Percentiles rank a stretch among this genome's conserved stretches.
phyloP scores from a whole-genome alignment of 1,284 basidiomycete species.

The Ustilago hordei region DNA sequence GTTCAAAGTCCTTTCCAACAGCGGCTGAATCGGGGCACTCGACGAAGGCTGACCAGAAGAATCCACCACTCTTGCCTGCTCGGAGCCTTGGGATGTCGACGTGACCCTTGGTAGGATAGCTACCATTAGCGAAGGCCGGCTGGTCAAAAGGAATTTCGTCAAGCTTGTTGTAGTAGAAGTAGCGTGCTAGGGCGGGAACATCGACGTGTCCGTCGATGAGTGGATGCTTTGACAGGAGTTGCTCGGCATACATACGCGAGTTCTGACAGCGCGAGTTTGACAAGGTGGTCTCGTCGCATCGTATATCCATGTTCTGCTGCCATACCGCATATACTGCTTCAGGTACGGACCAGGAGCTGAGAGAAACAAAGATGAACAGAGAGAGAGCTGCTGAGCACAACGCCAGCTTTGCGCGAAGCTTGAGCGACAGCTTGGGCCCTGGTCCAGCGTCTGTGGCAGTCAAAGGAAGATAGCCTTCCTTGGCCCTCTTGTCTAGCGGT shows the following conservation, averaged over 20 bases:
- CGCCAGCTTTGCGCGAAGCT: background rate
- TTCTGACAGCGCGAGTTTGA: conserved; percentile 21
- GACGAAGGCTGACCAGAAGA: conserved; percentile 56
- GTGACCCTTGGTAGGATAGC: conserved; percentile 27
- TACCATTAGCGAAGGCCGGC: conserved; percentile 27
- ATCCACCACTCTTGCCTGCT: conserved; percentile 43
- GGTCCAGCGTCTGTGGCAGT: background rate
- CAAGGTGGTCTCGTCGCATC: background rate
- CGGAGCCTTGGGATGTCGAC: conserved; percentile 54
- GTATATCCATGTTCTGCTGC: conserved; percentile 12
- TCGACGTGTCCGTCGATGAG: conserved; percentile 57
- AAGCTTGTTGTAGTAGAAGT: conserved; percentile 43
- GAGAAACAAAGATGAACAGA: conserved; percentile 1
- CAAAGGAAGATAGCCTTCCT: conserved; percentile 14
- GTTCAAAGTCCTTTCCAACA: conserved; percentile 41
- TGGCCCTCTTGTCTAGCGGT: conserved; percentile 4
- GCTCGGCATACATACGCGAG: conserved; percentile 22
- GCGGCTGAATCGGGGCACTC: conserved; percentile 32
- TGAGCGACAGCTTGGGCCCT: background rate
- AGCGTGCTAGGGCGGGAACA: conserved; percentile 43
- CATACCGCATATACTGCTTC: background rate
- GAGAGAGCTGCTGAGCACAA: background rate
- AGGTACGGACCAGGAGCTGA: conserved; percentile 2
- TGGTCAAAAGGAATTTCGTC: conserved; percentile 42
- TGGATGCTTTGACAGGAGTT: conserved; percentile 29